A percentile compares a stretch with the other conserved stretches of the same genome.
These are phyloP conservation scores for Kokia cookei DNA, from an alignment of 441 rosid species.

Conservation along the genomic window DNA sequence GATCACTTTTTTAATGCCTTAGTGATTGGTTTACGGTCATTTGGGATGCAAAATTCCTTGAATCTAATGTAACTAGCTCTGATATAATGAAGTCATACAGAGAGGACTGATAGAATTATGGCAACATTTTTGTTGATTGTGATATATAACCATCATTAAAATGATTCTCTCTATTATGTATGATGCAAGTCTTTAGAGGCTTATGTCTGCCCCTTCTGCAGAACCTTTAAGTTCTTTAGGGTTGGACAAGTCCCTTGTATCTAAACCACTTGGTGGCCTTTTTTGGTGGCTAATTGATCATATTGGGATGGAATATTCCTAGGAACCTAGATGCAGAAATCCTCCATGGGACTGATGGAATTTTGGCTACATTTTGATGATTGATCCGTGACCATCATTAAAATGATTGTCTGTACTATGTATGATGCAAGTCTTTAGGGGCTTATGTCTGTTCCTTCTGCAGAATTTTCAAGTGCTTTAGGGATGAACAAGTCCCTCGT, in stretches of 20 bases:
- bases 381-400: background rate
- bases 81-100: background rate
- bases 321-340: too few relatives aligned
- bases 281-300: too few relatives aligned
- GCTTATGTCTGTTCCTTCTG: background rate
- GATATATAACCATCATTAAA: background rate
- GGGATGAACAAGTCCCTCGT: slow-evolving; percentile 25
- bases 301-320: too few relatives aligned
- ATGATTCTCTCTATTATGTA: background rate
- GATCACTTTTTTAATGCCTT: background rate
- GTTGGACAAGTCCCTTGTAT: too few relatives aligned
- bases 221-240: too few relatives aligned
- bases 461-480: slow-evolving; percentile 15
- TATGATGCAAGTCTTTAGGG: background rate
- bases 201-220: too few relatives aligned
- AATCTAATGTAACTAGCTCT: background rate
- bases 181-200: too few relatives aligned
- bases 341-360: background rate
- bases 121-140: background rate
- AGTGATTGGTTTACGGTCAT: background rate
- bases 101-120: background rate
- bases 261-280: too few relatives aligned
- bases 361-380: background rate
- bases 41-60: background rate
- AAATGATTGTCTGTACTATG: background rate